Percentiles rank a stretch among this genome's conserved stretches.
These are phyloP conservation scores for Coemansia sp. DNA, from an alignment of 371 early-diverging fungal genomes.

Conservation along the genomic window DNA sequence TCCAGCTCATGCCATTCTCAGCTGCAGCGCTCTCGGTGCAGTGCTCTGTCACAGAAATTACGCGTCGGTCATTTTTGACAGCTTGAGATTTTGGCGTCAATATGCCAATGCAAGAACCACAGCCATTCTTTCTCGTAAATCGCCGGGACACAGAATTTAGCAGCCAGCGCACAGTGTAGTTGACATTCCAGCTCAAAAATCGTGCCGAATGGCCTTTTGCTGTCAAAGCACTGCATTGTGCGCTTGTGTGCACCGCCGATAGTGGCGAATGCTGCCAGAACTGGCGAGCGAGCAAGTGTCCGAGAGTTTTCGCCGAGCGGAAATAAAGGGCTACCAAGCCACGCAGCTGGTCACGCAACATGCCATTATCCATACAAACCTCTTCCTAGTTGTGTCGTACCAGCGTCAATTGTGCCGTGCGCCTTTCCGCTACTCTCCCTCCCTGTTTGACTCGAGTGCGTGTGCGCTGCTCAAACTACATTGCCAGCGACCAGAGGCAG, in stretches of 20 bases:
- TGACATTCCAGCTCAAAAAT: background rate
- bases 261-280: background rate
- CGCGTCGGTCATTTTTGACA: background rate
- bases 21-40: background rate
- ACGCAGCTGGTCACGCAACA: constrained; percentile 30
- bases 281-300: constrained; percentile 1
- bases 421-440: constrained; percentile 9
- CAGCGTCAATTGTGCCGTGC: constrained; percentile 6
- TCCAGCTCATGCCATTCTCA: background rate
- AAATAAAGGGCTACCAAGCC: constrained; percentile 32
- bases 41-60: background rate
- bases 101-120: background rate
- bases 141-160: background rate
- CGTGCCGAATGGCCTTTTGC: background rate
- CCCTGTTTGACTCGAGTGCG: background rate
- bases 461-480: background rate
- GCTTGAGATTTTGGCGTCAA: background rate
- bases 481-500: background rate
- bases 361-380: constrained; percentile 1
- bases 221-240: background rate
- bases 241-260: constrained; percentile 8
- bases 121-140: background rate
- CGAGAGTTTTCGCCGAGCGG: constrained; percentile 7
- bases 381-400: constrained; percentile 1
- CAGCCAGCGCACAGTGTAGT: background rate